phyloP scores from a whole-genome alignment of 768 basidiomycete species.

The Phylloporus sp. region DNA sequence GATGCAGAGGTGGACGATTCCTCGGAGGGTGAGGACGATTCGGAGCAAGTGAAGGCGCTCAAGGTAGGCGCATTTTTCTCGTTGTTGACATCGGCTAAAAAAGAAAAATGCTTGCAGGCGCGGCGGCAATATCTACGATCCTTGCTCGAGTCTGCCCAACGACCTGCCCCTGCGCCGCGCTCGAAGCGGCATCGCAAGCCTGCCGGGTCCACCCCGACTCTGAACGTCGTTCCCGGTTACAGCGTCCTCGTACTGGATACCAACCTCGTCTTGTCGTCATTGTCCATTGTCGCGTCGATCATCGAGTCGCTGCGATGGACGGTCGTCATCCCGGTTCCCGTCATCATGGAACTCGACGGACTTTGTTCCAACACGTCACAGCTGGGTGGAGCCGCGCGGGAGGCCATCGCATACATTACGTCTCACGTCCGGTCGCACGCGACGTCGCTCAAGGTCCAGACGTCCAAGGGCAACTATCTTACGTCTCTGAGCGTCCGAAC shows the following conservation, averaged over 20 bases:
- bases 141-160: slow-evolving; percentile 50
- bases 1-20: slow-evolving; percentile 46
- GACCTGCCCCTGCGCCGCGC: slow-evolving; percentile 24
- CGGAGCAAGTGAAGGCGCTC: slow-evolving; percentile 69
- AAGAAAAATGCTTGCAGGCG: slow-evolving; percentile 46
- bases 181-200: slow-evolving; percentile 26
- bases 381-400: slow-evolving; percentile 70
- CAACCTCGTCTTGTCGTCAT: slow-evolving; percentile 85
- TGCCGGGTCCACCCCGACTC: slow-evolving; percentile 33
- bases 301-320: slow-evolving; percentile 84
- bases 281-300: slow-evolving; percentile 65
- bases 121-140: slow-evolving; percentile 69
- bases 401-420: slow-evolving; percentile 71
- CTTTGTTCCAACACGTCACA: slow-evolving; percentile 57
- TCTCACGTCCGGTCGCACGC: slow-evolving; percentile 70
- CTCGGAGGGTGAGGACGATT: slow-evolving; percentile 48
- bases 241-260: slow-evolving; percentile 91
- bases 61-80: slow-evolving; percentile 49
- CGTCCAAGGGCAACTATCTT: slow-evolving; percentile 91
- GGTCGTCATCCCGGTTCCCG: slow-evolving; percentile 85
- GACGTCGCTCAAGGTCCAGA: slow-evolving; percentile 86
- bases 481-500: slow-evolving; percentile 74
- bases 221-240: slow-evolving; percentile 75
- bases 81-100: slow-evolving; percentile 8
- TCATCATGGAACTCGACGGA: slow-evolving; percentile 97